Evolutionary conservation across 2,329 filamentous ascomycete genomes (phyloP).

Genomic region (Aspergillus costaricaensis): DNA sequence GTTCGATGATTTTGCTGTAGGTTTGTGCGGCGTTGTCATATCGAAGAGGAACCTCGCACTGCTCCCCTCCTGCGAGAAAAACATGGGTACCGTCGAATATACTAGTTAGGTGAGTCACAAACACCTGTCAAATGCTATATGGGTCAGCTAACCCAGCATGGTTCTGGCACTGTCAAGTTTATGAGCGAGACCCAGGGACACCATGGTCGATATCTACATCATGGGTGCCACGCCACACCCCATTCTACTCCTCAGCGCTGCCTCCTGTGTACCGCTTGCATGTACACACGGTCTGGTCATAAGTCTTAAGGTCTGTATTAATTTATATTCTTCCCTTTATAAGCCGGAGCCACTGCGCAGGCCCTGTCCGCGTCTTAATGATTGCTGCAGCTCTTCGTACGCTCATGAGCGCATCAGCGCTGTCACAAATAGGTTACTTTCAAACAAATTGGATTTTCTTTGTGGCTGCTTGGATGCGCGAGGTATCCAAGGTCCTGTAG

Average conservation of each 20-base stretch:
- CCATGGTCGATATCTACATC: slow-evolving; percentile 19
- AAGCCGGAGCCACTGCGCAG: slow-evolving; percentile 63
- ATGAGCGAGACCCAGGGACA: slow-evolving; percentile 36
- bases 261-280: slow-evolving; percentile 47
- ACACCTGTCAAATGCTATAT: neutral
- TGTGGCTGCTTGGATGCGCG: slow-evolving; percentile 55
- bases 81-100: slow-evolving; percentile 27
- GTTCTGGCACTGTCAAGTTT: slow-evolving; percentile 36
- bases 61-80: slow-evolving; percentile 32
- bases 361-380: slow-evolving; percentile 50
- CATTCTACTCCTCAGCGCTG: slow-evolving; percentile 62
- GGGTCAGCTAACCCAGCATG: slow-evolving; percentile 3
- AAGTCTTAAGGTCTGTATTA: slow-evolving; percentile 59
- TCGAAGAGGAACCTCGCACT: slow-evolving; percentile 32
- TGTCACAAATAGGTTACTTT: slow-evolving; percentile 64
- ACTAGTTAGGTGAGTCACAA: slow-evolving; percentile 7
- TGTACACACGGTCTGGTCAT: slow-evolving; percentile 66
- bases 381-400: slow-evolving; percentile 52
- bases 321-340: slow-evolving; percentile 63
- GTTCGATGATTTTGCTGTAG: slow-evolving; percentile 4
- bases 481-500: slow-evolving; percentile 40
- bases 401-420: slow-evolving; percentile 66
- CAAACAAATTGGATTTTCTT: slow-evolving; percentile 60
- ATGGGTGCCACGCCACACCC: slow-evolving; percentile 17
- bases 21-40: slow-evolving; percentile 32